phyloP scores from a whole-genome alignment of 2,329 filamentous ascomycete genomes.

The Septoria linicola region DNA sequence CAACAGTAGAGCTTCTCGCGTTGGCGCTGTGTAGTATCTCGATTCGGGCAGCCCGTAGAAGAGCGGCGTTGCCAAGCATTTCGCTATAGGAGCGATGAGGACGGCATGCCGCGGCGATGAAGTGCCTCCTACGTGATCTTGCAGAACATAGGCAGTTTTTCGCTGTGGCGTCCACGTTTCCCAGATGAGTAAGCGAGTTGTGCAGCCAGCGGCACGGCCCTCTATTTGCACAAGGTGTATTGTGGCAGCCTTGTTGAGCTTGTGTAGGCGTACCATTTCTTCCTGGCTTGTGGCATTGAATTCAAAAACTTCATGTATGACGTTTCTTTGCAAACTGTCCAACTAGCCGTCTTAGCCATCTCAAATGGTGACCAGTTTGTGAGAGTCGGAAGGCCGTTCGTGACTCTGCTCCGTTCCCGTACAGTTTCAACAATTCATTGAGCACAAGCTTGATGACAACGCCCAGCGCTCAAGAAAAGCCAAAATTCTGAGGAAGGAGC shows the following conservation, averaged over 20 bases:
- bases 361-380: too few species aligned
- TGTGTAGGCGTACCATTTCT: not conserved
- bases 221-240: not conserved
- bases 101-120: not conserved
- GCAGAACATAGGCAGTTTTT: conserved; percentile 2
- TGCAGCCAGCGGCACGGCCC: not conserved
- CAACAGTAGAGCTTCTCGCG: not conserved
- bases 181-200: not conserved
- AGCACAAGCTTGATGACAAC: too few species aligned
- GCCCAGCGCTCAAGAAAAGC: too few species aligned
- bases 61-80: not conserved
- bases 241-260: not conserved
- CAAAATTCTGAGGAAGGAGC: too few species aligned
- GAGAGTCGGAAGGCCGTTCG: too few species aligned
- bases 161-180: not conserved
- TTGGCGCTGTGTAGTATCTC: not conserved
- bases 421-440: too few species aligned
- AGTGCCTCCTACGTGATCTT: conserved; percentile 8
- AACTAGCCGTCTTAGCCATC: too few species aligned
- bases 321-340: too few species aligned
- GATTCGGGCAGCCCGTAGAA: not conserved
- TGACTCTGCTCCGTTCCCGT: too few species aligned
- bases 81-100: too few species aligned
- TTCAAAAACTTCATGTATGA: too few species aligned
- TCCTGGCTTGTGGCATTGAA: too few species aligned